Evolutionary conservation across 371 early-diverging fungal species (phyloP).

Genomic region (Rhizopus microsporus): DNA sequence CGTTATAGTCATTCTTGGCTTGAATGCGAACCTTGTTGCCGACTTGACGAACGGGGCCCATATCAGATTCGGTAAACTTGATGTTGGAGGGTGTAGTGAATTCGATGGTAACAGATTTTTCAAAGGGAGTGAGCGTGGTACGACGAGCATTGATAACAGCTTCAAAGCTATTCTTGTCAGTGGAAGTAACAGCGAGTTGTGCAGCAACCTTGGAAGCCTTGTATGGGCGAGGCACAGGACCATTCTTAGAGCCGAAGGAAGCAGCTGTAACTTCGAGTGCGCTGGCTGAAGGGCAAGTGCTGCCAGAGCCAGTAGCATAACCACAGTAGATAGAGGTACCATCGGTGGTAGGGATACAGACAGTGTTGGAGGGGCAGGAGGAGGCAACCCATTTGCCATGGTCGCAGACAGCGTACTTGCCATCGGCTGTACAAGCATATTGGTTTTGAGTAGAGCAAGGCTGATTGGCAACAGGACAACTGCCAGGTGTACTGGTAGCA

Average conservation of each 20-base stretch:
- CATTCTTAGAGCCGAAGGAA: conserved; percentile 3
- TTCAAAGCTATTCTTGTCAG: conserved; percentile 19
- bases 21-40: conserved; percentile 31
- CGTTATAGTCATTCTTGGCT: conserved; percentile 24
- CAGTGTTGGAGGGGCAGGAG: conserved; percentile 28
- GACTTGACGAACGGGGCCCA: conserved; percentile 32
- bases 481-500: conserved; percentile 19
- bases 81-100: conserved; percentile 33
- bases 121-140: conserved; percentile 26
- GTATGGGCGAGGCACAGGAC: conserved; percentile 28
- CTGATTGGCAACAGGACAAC: conserved; percentile 15
- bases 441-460: conserved; percentile 18
- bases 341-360: conserved; percentile 34
- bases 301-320: conserved; percentile 13
- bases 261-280: neutral
- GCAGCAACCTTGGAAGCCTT: conserved; percentile 26
- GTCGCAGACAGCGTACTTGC: conserved; percentile 30
- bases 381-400: conserved; percentile 28
- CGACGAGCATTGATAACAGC: conserved; percentile 40
- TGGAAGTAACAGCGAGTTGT: conserved; percentile 23
- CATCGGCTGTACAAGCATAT: conserved; percentile 25
- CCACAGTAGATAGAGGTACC: conserved; percentile 40
- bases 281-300: conserved; percentile 11
- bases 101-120: conserved; percentile 22
- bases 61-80: conserved; percentile 15